Base-by-base conservation (phyloP, 208 protist genomes). In the Acanthamoeba triangularis region DNA sequence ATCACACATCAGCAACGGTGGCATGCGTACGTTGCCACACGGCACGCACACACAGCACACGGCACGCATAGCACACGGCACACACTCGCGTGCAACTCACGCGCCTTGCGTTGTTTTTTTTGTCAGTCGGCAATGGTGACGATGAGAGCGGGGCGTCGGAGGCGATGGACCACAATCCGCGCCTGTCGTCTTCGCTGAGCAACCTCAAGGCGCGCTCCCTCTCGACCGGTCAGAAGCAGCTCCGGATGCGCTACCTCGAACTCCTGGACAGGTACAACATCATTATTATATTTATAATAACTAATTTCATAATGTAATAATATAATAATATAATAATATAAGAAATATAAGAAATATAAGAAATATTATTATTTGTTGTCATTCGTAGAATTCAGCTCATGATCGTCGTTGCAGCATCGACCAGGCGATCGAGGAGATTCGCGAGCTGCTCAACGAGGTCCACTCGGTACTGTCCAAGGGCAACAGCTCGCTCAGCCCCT, bases 371-470 rank as follows among this genome's bases (percentile, higher is more conserved):
- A 41, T 41, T 41, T 3, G 37, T 41, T 41, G 1, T 41, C 3
- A 41, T 41, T 41, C 3, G 37, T 41, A 41, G 37, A 41, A 41
- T 41, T 41, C 37, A 41, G 37, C 37, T 41, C 1, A 41, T 41
- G 37, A 16, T 1, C 33, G 33, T 37, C 33, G 30, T 8, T 41
- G 11, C 49, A 54, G 82, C 49, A 90, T 90, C 52, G 82, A 90
- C 44, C 82, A 90, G 54, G 82, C 82, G 20, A 90, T 90, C 28
- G 47, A 59, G 33, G 82, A 90, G 82, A 90, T 90, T 10, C n/a
- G 52, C n/a, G 52, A 90, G 28, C 54, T 90, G 49, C 47, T 90
- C 82, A 90, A 90, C 52, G 82, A 90, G 37, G 82, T 90, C 28
- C 82, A 65, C 16, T 67, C 47, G 33, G 82, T 90, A 8, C 28